Conservation (phyloP, 1,284 basidiomycete genomes). For the Cutaneotrichosporon sp. region DNA sequence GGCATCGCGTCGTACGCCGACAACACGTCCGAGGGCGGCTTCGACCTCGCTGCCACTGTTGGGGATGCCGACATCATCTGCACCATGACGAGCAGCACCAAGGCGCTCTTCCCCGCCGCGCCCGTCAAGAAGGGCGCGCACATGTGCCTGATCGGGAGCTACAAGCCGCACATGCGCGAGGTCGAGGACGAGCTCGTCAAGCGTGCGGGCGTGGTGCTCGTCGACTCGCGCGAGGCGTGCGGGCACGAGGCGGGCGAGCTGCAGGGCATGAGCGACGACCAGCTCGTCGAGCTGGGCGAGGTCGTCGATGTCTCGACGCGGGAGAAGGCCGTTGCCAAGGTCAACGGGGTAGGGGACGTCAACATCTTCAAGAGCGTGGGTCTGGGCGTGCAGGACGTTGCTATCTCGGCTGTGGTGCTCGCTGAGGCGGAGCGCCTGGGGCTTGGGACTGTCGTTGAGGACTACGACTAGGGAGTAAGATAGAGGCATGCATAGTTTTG, state of each 20-base stretch:
- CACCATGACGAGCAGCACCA: constrained; percentile 73
- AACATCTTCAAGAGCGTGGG: constrained; percentile 54
- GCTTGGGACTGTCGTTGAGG: constrained; percentile 37
- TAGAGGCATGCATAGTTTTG: too few species aligned
- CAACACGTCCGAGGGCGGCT: constrained; percentile 6
- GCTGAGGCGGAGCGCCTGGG: constrained; percentile 40
- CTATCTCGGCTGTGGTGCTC: constrained; percentile 48
- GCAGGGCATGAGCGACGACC: constrained; percentile 36
- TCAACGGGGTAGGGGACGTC: constrained; percentile 33
- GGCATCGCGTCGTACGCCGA: constrained; percentile 29
- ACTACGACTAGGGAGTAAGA: constrained; percentile 39
- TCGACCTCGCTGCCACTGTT: constrained; percentile 33
- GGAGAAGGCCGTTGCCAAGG: background rate
- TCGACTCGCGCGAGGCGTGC: constrained; percentile 73
- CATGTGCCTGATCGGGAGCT: constrained; percentile 71
- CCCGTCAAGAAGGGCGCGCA: constrained; percentile 62
- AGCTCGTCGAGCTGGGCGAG: constrained; percentile 21
- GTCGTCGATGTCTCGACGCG: constrained; percentile 9
- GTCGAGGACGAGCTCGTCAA: constrained; percentile 64
- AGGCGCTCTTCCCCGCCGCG: constrained; percentile 65
- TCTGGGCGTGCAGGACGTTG: constrained; percentile 53
- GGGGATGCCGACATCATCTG: constrained; percentile 47
- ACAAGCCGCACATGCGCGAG: constrained; percentile 77
- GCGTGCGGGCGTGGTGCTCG: constrained; percentile 61
- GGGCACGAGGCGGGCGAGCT: constrained; percentile 74